phyloP scores from a whole-genome alignment of 345 rosid genomes.

The Eucalyptus erythrocorys region DNA sequence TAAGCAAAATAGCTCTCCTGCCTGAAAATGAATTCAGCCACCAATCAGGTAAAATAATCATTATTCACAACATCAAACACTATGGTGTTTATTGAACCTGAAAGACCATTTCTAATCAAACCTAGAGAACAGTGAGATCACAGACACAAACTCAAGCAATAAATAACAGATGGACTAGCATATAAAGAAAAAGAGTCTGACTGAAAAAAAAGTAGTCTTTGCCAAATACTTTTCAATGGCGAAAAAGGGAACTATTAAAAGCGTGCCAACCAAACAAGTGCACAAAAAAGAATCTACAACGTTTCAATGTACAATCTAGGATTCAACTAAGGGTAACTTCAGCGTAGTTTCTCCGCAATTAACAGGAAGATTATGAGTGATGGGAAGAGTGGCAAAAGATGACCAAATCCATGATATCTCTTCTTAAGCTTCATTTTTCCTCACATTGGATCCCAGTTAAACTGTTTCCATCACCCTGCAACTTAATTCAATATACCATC shows the following conservation, averaged over 20 bases:
- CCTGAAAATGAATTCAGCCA: conserved; percentile 16
- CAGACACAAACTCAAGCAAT: neutral
- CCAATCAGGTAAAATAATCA: neutral
- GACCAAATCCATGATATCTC: neutral
- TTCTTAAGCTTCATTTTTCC: neutral
- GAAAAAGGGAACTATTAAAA: neutral
- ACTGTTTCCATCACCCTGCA: neutral
- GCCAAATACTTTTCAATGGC: neutral
- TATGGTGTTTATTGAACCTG: neutral
- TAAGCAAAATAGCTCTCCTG: conserved; percentile 93
- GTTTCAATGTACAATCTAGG: neutral
- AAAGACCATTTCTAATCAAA: neutral
- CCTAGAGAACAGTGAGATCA: neutral
- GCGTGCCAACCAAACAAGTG: neutral
- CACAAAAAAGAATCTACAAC: neutral
- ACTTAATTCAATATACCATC: neutral
- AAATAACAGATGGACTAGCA: neutral
- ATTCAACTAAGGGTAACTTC: neutral
- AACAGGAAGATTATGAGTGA: neutral
- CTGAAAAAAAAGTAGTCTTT: neutral
- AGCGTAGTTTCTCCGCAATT: neutral
- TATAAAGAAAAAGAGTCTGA: neutral
- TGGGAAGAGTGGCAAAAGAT: neutral
- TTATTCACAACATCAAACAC: neutral
- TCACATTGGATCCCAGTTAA: neutral